phyloP scores from a whole-genome alignment of 345 rosid species.

The Adansonia digitata region DNA sequence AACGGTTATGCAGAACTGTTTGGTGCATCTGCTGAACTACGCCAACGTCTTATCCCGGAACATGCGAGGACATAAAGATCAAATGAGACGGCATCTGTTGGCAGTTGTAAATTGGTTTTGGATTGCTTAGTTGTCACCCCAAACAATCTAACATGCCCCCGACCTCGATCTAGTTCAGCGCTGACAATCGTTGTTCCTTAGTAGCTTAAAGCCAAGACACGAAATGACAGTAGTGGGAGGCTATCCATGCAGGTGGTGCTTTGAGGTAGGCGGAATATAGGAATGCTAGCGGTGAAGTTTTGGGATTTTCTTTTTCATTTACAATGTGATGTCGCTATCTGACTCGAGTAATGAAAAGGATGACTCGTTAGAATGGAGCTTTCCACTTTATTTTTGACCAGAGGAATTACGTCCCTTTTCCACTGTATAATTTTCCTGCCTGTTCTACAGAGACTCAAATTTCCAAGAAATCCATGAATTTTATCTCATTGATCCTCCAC shows the following conservation, averaged over 20 bases:
- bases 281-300: constrained; percentile 7
- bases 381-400: background rate
- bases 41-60: constrained; percentile 76
- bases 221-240: background rate
- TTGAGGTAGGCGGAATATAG: background rate
- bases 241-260: background rate
- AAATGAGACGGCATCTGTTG: constrained; percentile 11
- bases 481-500: background rate
- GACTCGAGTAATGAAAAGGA: background rate
- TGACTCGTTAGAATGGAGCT: background rate
- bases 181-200: background rate
- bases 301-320: constrained; percentile 9
- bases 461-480: constrained; percentile 13
- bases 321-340: constrained; percentile 4
- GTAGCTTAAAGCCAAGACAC: background rate
- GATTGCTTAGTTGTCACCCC: constrained; percentile 14
- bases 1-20: constrained; percentile 60
- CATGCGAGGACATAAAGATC: constrained; percentile 43
- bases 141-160: background rate
- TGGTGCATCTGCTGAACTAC: constrained; percentile 71
- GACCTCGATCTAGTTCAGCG: background rate
- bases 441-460: constrained; percentile 3
- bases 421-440: background rate
- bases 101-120: constrained; percentile 16
- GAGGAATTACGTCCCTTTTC: constrained; percentile 16